Conservation (phyloP, 2,329 filamentous ascomycete species). For the Ascochyta fabae region DNA sequence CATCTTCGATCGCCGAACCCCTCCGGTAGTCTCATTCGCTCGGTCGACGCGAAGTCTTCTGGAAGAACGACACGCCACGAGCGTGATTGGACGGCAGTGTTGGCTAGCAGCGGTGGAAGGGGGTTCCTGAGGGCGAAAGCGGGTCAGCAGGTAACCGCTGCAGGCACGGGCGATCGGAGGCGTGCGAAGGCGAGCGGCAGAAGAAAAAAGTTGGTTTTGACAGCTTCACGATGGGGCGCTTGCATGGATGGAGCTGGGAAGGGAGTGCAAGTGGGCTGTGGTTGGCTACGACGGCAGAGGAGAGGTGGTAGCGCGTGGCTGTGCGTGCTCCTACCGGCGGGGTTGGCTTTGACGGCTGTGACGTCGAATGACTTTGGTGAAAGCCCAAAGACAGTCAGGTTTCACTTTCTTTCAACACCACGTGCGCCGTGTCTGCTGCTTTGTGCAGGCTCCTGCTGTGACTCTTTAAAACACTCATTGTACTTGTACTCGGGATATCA, state of each 20-base stretch:
- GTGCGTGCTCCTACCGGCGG: conserved; percentile 11
- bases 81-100: conserved; percentile 24
- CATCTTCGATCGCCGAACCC: not conserved
- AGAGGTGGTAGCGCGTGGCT: conserved; percentile 20
- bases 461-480: conserved; percentile 10
- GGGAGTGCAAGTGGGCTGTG: conserved; percentile 6
- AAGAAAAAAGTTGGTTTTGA: conserved; percentile 19
- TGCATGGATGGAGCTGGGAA: conserved; percentile 24
- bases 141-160: conserved; percentile 41
- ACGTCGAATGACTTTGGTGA: conserved; percentile 17
- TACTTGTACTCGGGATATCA: conserved; percentile 4
- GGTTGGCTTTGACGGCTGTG: conserved; percentile 14
- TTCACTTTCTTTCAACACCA: conserved; percentile 13
- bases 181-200: conserved; percentile 21
- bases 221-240: conserved; percentile 11
- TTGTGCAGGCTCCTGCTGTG: not conserved
- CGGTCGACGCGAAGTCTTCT: conserved; percentile 27
- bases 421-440: conserved; percentile 3
- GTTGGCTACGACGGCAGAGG: conserved; percentile 15
- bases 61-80: conserved; percentile 21
- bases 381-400: conserved; percentile 17
- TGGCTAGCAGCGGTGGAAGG: conserved; percentile 12
- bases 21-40: conserved; percentile 11
- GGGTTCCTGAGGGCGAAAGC: conserved; percentile 38
- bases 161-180: conserved; percentile 37